These are phyloP conservation scores for Metschnikowia vanudenii DNA, from an alignment of 805 yeast genomes.

Conservation along the genomic window DNA sequence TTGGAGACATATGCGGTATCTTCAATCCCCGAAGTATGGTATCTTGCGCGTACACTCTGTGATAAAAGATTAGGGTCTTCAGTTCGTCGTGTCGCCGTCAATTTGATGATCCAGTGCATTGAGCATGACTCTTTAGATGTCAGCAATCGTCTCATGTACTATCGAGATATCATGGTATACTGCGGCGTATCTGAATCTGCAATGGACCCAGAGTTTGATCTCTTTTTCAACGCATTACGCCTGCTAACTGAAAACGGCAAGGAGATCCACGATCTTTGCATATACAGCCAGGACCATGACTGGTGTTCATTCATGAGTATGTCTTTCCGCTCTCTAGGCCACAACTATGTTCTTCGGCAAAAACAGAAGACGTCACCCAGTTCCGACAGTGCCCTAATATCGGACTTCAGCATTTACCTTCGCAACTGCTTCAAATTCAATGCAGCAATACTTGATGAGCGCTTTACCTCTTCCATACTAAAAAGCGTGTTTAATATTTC, in stretches of 20 bases:
- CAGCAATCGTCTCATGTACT: constrained; percentile 53
- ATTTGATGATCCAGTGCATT: constrained; percentile 57
- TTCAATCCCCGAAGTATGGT: constrained; percentile 75
- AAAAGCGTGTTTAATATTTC: constrained; percentile 37
- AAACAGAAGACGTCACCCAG: neutral
- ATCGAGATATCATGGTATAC: constrained; percentile 51
- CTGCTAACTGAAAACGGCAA: constrained; percentile 52
- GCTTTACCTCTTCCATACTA: constrained; percentile 31
- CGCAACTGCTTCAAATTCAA: constrained; percentile 49
- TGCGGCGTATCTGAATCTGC: constrained; percentile 34
- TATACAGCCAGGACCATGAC: constrained; percentile 36
- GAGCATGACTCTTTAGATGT: constrained; percentile 48
- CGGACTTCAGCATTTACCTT: constrained; percentile 31
- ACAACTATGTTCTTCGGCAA: constrained; percentile 4
- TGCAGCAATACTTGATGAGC: constrained; percentile 43
- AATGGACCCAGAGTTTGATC: constrained; percentile 50
- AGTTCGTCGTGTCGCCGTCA: constrained; percentile 46
- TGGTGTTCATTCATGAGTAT: constrained; percentile 19
- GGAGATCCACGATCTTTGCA: constrained; percentile 50
- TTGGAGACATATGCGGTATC: constrained; percentile 53
- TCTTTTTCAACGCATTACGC: constrained; percentile 47
- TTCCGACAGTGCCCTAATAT: neutral
- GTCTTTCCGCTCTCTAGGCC: constrained; percentile 17
- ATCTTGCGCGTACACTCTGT: constrained; percentile 56
- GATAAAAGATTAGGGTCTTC: constrained; percentile 27